These are phyloP conservation scores for Scorias spongiosa DNA, from an alignment of 2,329 filamentous ascomycete genomes.

Conservation along the genomic window DNA sequence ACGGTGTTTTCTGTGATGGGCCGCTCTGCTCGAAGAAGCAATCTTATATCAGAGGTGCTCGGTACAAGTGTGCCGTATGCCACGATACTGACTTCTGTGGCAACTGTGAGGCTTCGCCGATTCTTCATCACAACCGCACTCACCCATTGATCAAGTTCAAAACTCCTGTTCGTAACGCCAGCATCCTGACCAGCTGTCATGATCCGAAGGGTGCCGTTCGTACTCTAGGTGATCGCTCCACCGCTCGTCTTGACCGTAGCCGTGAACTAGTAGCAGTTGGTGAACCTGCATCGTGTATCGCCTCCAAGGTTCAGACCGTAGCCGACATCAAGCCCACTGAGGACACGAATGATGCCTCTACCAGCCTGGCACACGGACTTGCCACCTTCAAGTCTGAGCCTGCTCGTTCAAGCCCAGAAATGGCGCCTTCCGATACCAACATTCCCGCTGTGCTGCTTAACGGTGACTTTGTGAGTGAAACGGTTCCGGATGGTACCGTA, in stretches of 20 bases:
- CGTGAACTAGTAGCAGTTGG: no score
- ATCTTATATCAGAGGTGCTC: constrained; percentile 60
- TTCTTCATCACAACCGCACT: constrained; percentile 80
- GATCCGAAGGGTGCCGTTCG: constrained; percentile 53
- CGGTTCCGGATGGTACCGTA: constrained; percentile 60
- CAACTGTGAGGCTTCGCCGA: constrained; percentile 76
- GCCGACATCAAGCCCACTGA: constrained; percentile 51
- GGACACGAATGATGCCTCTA: constrained; percentile 1
- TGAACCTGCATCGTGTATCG: constrained; percentile 7
- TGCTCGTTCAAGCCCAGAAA: constrained; percentile 2
- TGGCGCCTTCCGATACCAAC: constrained; percentile 21
- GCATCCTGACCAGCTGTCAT: constrained; percentile 70
- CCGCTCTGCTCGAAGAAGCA: constrained; percentile 58
- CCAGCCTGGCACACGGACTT: constrained; percentile 4
- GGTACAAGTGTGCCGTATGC: constrained; percentile 96
- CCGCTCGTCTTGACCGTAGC: background rate
- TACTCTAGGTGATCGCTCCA: constrained; percentile 53
- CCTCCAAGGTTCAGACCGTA: constrained; percentile 54
- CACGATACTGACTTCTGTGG: constrained; percentile 91
- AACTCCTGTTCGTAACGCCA: constrained; percentile 77
- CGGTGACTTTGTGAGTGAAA: constrained; percentile 63
- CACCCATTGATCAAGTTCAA: constrained; percentile 96
- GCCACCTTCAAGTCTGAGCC: background rate
- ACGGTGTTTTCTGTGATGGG: constrained; percentile 87
- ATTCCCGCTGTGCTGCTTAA: constrained; percentile 30